Conservation (phyloP, 2,329 filamentous ascomycete species). For the Leptodontidium sp. region DNA sequence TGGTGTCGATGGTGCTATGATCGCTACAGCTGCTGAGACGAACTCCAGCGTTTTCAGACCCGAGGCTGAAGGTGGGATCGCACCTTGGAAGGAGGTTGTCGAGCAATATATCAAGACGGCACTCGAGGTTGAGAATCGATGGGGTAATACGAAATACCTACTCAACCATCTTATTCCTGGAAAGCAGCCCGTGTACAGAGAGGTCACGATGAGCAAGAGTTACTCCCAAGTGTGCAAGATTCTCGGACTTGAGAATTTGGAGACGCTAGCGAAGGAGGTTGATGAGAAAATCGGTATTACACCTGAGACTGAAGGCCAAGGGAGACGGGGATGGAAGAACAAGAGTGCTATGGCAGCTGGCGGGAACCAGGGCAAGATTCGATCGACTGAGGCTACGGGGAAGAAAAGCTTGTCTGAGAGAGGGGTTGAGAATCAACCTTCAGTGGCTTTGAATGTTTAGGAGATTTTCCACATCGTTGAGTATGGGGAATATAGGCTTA, state of each 20-base stretch:
- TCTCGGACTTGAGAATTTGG: conserved; percentile 70
- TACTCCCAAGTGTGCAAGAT: conserved; percentile 74
- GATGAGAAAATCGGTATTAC: conserved; percentile 56
- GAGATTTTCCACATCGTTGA: not conserved
- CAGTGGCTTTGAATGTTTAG: conserved; percentile 13
- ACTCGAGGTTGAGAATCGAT: conserved; percentile 84
- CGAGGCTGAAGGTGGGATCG: conserved; percentile 72
- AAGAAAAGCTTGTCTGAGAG: conserved; percentile 39
- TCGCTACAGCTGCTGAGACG: conserved; percentile 89
- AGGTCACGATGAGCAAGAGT: conserved; percentile 71
- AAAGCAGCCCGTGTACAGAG: conserved; percentile 69
- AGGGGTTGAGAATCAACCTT: conserved; percentile 28
- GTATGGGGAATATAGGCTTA: not conserved
- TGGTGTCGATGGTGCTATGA: conserved; percentile 95
- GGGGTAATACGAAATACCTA: conserved; percentile 92
- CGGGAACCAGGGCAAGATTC: conserved; percentile 54
- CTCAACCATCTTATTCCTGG: conserved; percentile 87
- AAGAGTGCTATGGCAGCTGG: conserved; percentile 57
- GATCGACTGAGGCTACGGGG: conserved; percentile 32
- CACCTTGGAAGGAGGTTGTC: conserved; percentile 80
- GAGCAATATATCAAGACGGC: conserved; percentile 76
- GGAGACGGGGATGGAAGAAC: conserved; percentile 40
- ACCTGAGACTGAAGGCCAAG: conserved; percentile 33
- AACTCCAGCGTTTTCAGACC: conserved; percentile 89
- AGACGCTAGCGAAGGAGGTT: conserved; percentile 68